Conservation (phyloP, 78 protist genomes). For the Speleostelium caveatum region DNA sequence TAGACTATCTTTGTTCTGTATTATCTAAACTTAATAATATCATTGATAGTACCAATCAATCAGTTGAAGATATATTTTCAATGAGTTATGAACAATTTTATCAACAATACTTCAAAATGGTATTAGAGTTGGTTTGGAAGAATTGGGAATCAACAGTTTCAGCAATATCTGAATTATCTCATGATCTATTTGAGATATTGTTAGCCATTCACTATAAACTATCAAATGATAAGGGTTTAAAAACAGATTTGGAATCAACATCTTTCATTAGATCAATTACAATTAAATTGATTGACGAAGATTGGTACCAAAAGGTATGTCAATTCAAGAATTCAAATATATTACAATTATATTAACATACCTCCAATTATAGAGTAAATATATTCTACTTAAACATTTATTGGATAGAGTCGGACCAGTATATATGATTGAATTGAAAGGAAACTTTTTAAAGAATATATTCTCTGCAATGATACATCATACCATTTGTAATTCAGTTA, state of each 20-base stretch:
- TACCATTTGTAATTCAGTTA: slow-evolving; percentile 60
- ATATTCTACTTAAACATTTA: slow-evolving; percentile 15
- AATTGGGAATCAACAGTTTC: slow-evolving; percentile 64
- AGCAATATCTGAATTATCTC: slow-evolving; percentile 7
- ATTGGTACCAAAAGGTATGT: slow-evolving; percentile 51
- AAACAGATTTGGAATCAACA: background rate
- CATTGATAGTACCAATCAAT: background rate
- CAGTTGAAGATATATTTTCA: slow-evolving; percentile 7
- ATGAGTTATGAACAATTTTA: slow-evolving; percentile 20
- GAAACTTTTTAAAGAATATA: slow-evolving; percentile 47
- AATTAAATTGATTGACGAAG: slow-evolving; percentile 40
- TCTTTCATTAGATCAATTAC: slow-evolving; percentile 35
- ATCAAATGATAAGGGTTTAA: background rate
- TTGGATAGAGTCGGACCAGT: slow-evolving; percentile 42
- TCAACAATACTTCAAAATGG: background rate
- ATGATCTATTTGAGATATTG: slow-evolving; percentile 38
- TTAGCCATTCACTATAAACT: slow-evolving; percentile 21
- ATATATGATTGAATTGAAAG: slow-evolving; percentile 31
- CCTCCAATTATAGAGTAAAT: slow-evolving; percentile 23
- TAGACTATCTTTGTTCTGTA: slow-evolving; percentile 38
- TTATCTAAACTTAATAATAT: background rate
- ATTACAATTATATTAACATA: background rate
- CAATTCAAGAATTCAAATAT: background rate
- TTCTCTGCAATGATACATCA: slow-evolving; percentile 62
- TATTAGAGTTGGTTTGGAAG: slow-evolving; percentile 38